These are phyloP conservation scores for Pichia californica DNA, from an alignment of 805 yeast species.

Conservation along the genomic window DNA sequence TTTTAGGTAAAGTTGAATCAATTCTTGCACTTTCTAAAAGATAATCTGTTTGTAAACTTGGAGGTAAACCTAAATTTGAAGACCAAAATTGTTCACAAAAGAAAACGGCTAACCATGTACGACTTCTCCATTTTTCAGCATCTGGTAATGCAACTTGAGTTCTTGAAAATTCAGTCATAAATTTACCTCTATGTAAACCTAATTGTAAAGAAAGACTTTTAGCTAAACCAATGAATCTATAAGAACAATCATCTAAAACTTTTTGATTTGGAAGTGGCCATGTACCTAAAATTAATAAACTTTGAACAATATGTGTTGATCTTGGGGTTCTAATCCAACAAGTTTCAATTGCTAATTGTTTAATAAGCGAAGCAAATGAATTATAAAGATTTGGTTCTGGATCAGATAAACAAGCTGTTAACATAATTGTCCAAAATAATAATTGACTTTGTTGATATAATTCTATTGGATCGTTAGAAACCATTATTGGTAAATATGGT, in stretches of 20 bases:
- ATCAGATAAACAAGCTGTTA: conserved; percentile 80
- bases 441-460: conserved; percentile 78
- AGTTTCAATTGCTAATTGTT: conserved; percentile 82
- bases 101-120: conserved; percentile 87
- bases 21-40: conserved; percentile 71
- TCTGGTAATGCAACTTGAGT: conserved; percentile 84
- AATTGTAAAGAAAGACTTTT: conserved; percentile 77
- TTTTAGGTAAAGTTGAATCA: conserved; percentile 58
- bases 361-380: conserved; percentile 68
- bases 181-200: conserved; percentile 88
- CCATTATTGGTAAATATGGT: conserved; percentile 75
- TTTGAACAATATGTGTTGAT: conserved; percentile 90
- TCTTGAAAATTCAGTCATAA: conserved; percentile 83
- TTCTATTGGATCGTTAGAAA: conserved; percentile 64
- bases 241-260: conserved; percentile 86
- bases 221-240: conserved; percentile 82
- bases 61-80: conserved; percentile 80
- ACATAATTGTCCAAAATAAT: conserved; percentile 84
- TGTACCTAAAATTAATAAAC: conserved; percentile 70
- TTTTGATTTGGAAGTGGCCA: conserved; percentile 95
- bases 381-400: conserved; percentile 81
- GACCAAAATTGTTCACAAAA: conserved; percentile 90
- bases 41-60: conserved; percentile 77
- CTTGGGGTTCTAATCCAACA: conserved; percentile 93
- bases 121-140: conserved; percentile 90